These are phyloP conservation scores for Mallotus nudiflorus DNA, from an alignment of 345 rosid species.

Conservation along the genomic window DNA sequence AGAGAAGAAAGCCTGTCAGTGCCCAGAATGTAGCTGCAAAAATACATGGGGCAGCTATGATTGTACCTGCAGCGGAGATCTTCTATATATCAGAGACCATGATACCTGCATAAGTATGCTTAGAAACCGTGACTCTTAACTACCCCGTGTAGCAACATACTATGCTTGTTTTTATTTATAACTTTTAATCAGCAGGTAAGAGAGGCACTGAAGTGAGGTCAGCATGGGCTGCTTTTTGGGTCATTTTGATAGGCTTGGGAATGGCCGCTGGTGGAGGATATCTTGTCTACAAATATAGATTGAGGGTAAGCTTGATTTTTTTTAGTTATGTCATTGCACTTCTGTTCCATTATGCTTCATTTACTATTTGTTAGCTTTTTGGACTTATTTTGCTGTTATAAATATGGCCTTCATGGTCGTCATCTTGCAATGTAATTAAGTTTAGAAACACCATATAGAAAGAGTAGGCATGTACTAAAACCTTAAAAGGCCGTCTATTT, in stretches of 20 bases:
- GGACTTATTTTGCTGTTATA: too few species aligned
- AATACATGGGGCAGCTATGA: conserved; percentile 93
- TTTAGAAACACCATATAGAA: too few species aligned
- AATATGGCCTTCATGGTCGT: too few species aligned
- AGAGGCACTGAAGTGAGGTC: conserved; percentile 64
- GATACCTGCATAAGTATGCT: conserved; percentile 94
- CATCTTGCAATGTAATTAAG: too few species aligned
- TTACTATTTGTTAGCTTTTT: too few species aligned
- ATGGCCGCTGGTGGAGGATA: conserved; percentile 85
- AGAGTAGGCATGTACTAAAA: too few species aligned
- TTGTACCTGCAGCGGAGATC: conserved; percentile 84
- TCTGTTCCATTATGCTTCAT: too few species aligned
- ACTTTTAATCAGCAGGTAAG: conserved; percentile 55
- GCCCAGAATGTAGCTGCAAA: conserved; percentile 94
- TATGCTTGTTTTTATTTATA: conserved; percentile 19
- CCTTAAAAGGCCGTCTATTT: too few species aligned
- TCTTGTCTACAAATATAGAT: conserved; percentile 81
- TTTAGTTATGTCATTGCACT: too few species aligned
- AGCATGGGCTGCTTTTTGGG: conserved; percentile 93
- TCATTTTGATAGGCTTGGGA: conserved; percentile 73
- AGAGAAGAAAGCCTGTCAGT: conserved; percentile 94
- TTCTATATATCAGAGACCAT: conserved; percentile 86
- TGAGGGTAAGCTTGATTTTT: conserved; percentile 60
- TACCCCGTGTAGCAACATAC: neutral
- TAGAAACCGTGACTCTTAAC: neutral